Evolutionary conservation across 805 yeast species (phyloP), one percentile per base, ranked within the genome.

Genomic region (Pichia gijzeniarum): DNA sequence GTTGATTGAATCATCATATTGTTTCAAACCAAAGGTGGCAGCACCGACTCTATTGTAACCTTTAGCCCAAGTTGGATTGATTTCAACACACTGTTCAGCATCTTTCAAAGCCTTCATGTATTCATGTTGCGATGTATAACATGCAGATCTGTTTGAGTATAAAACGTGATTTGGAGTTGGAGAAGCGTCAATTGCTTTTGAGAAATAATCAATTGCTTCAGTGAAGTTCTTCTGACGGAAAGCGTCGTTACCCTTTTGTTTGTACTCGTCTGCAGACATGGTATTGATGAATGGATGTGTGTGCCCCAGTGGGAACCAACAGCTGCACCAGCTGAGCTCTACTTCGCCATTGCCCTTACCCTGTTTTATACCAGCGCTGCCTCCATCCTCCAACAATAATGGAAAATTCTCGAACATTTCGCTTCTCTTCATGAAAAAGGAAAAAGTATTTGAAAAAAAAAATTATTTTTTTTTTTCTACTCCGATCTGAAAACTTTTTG

Each of bases 31-130:
- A 58, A 73, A 82, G 41, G 82, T 79, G 28, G 99, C 99, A 53
- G 97, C 90, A 48, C 87, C 99, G 32, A 85, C 84, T 67, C 99
- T 82, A 59, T 81, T 85, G 72, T 85, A 86, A 40, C 98, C 99
- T 68, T 93, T 93, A 19, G 96, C 89, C 98, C 98, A 93, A 2
- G 82, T 53, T 14, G 89, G 82, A 53, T 85, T 87, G 67, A 89
- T 80, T 57, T 77, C 74, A 44, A 85, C 80, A 68, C 96, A 85
- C 59, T 84, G 78, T 48, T 85, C 68, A 16, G 98, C 99, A 64
- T 93, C 99, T 38, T 72, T 70, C 49, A 88, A 71, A 3, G 98
- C 99, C 48, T 80, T 69, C 19, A 63, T 64, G 59, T 81, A 93
- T 57, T 89, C 69, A 59, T 80, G 79, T 68, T 80, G 67, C 6